Evolutionary conservation across 352 stramenopile species (phyloP).

Genomic region (Phytopythium ostracodes): DNA sequence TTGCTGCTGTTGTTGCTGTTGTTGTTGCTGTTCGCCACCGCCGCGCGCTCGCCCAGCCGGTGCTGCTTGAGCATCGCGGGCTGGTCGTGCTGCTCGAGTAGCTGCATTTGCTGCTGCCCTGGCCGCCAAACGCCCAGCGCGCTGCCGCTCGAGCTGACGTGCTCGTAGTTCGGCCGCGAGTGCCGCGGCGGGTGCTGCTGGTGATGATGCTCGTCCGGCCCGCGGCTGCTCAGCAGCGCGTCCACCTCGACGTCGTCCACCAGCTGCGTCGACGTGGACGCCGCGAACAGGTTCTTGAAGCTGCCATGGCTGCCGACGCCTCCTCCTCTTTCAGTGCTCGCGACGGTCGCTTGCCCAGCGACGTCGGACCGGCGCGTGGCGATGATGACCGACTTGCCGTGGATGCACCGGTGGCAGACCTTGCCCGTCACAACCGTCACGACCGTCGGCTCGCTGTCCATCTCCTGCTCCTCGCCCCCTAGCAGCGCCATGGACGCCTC

Average conservation of each 20-base stretch:
- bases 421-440: conserved; percentile 53
- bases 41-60: background rate
- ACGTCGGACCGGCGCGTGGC: background rate
- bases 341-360: background rate
- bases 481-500: conserved; percentile 24
- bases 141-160: background rate
- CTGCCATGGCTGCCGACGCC: background rate
- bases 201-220: background rate
- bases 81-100: background rate
- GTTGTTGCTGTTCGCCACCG: background rate
- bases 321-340: background rate
- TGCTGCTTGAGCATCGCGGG: conserved; percentile 1
- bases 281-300: conserved; percentile 2
- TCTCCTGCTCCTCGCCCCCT: conserved; percentile 15
- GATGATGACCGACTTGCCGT: conserved; percentile 16
- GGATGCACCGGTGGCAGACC: conserved; percentile 54
- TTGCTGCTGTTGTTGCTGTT: no score
- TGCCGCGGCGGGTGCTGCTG: background rate
- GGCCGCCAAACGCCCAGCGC: conserved; percentile 14
- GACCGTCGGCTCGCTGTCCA: conserved; percentile 12
- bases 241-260: conserved; percentile 4
- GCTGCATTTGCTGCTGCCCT: background rate
- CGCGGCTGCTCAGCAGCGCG: background rate
- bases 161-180: conserved; percentile 3
- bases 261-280: background rate